Evolutionary conservation across 345 rosid species (phyloP).

Genomic region (Eucalyptus pauciflora): DNA sequence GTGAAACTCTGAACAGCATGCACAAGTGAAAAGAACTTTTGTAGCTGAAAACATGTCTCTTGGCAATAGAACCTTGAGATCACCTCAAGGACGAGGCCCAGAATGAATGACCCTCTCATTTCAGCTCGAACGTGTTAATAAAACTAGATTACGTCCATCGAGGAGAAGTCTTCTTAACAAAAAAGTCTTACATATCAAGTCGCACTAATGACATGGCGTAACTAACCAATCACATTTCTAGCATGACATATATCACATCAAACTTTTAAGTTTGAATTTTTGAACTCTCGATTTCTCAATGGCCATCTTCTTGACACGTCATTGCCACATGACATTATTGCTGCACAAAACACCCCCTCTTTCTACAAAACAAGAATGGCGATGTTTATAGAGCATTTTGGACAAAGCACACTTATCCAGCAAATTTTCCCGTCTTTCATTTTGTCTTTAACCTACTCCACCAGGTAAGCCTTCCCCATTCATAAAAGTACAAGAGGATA

Average conservation of each 20-base stretch:
- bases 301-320: background rate
- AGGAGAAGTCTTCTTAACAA: background rate
- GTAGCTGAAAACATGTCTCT: background rate
- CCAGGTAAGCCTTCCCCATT: background rate
- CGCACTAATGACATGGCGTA: fast-evolving
- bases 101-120: background rate
- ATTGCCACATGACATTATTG: background rate
- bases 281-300: background rate
- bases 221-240: background rate
- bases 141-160: background rate
- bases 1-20: background rate
- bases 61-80: background rate
- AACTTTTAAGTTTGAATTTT: background rate
- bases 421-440: background rate
- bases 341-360: background rate
- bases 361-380: background rate
- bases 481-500: background rate
- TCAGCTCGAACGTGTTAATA: background rate
- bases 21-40: background rate
- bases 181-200: fast-evolving
- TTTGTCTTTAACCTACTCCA: background rate
- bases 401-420: background rate
- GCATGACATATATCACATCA: background rate
- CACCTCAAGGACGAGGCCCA: background rate
- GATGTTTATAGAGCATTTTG: background rate